phyloP scores from a whole-genome alignment of 805 yeast species.

The Metschnikowia reukaufii region DNA sequence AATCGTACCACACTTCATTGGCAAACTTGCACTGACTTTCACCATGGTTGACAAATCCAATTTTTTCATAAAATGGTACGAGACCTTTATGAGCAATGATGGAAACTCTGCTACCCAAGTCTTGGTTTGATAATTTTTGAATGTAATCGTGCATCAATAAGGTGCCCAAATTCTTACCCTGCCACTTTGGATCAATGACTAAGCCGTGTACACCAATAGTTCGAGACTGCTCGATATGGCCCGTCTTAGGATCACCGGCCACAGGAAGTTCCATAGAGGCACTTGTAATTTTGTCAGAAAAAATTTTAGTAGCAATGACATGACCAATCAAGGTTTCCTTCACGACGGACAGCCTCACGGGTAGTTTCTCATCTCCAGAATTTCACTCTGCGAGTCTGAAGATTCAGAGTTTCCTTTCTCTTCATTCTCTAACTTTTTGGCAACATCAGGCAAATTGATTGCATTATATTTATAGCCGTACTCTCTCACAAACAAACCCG shows the following conservation, averaged over 20 bases:
- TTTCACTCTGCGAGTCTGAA: slow-evolving; percentile 21
- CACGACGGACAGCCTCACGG: slow-evolving; percentile 48
- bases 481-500: slow-evolving; percentile 81
- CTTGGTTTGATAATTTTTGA: slow-evolving; percentile 85
- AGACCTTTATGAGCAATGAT: slow-evolving; percentile 70
- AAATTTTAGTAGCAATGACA: slow-evolving; percentile 72
- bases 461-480: slow-evolving; percentile 49
- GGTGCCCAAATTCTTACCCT: slow-evolving; percentile 80
- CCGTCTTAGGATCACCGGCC: slow-evolving; percentile 35
- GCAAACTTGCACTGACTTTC: slow-evolving; percentile 59
- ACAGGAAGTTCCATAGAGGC: slow-evolving; percentile 62
- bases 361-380: slow-evolving; percentile 39
- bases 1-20: slow-evolving; percentile 60
- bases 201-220: slow-evolving; percentile 81
- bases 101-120: slow-evolving; percentile 74
- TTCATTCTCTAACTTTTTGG: slow-evolving; percentile 33
- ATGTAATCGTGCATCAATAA: slow-evolving; percentile 83
- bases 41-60: slow-evolving; percentile 78
- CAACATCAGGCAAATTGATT: slow-evolving; percentile 42
- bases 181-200: slow-evolving; percentile 74
- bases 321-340: slow-evolving; percentile 76
- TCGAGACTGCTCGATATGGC: slow-evolving; percentile 75
- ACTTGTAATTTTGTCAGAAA: slow-evolving; percentile 49
- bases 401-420: slow-evolving; percentile 16
- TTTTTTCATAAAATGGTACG: slow-evolving; percentile 73